Base-by-base conservation (phyloP, 495 filamentous ascomycete species). In the Penicillium bialowiezense region DNA sequence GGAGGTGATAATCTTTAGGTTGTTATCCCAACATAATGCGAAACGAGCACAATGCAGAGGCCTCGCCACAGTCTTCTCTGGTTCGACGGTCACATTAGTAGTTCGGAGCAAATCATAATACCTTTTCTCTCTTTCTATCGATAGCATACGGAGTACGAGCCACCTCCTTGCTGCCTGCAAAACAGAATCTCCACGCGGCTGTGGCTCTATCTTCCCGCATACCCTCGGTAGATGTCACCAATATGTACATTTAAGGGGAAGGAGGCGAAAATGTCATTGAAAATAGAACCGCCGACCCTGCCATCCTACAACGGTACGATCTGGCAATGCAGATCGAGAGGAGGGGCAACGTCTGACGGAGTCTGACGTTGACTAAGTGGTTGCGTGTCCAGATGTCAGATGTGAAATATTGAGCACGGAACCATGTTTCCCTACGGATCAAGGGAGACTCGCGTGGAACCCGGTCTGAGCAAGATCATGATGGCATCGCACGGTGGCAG, bases 151-250 rank as follows among this genome's bases (percentile, higher is more conserved):
- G 8, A 8, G 35, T 48, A 48, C 45, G 45, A 48, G 7, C 7
- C 24, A 20, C 50, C 50, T 46, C 50, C 50, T 48, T 48, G 19
- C 45, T 32, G 5, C 14, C 24, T 50, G 47, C 47, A 38, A 42
- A 50, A 50, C 47, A 42, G 47, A 42, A 23, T 50, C 10, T 19
- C 47, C 47, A 50, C 47, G 38, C 47, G 47, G 37, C 19, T 17
- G 46, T 29, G 9, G 19, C 18, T 39, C 14, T 37, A 46, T 20
- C 23, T 26, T 4, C 23, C 8, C 8, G 21, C 9, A 39, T 13
- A 8, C 3, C 1, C 10, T 39, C 17, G 7, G 35, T 42, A 31
- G 6, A 9, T 42, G 40, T 42, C 10, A 6, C 15, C 15, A 18
- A 20, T 19, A 13, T 42, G 38, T 42, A 20, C 9, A 14, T 14